Conservation (phyloP, 129 eudicot genomes). For the Pittosporum tobira region DNA sequence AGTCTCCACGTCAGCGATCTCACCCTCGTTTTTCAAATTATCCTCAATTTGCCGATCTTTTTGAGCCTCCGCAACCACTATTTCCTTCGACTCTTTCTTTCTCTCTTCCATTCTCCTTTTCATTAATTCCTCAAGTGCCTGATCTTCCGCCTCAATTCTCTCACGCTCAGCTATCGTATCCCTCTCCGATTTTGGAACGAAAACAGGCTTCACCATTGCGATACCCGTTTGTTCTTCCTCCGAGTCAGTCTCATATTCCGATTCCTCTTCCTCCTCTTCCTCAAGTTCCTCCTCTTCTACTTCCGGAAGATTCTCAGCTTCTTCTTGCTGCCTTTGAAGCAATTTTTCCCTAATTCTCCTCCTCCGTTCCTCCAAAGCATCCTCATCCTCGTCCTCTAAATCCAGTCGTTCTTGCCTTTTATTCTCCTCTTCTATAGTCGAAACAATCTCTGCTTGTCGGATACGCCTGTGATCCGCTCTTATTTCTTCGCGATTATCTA, state of each 20-base stretch:
- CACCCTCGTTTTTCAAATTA: constrained; percentile 61
- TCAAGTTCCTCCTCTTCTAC: constrained; percentile 71
- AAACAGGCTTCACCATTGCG: constrained; percentile 87
- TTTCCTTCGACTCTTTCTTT: constrained; percentile 66
- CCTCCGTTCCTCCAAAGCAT: constrained; percentile 79
- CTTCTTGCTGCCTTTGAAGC: constrained; percentile 62
- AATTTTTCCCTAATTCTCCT: constrained; percentile 72
- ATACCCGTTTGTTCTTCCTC: constrained; percentile 68
- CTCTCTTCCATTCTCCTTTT: constrained; percentile 57
- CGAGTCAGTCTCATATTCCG: constrained; percentile 89
- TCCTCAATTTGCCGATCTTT: constrained; percentile 63
- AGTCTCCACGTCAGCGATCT: constrained; percentile 79
- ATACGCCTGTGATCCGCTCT: constrained; percentile 85
- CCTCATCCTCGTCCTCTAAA: constrained; percentile 84
- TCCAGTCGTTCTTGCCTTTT: constrained; percentile 56
- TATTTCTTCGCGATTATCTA: constrained; percentile 70
- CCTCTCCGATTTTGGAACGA: constrained; percentile 87
- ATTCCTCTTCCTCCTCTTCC: constrained; percentile 71
- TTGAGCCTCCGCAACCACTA: constrained; percentile 77
- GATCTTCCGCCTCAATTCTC: constrained; percentile 74
- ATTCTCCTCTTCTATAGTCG: constrained; percentile 70
- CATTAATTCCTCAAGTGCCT: constrained; percentile 62
- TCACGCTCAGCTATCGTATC: constrained; percentile 92
- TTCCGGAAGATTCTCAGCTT: constrained; percentile 41
- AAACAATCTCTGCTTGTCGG: constrained; percentile 85